Base-by-base conservation (phyloP, 441 rosid genomes). In the Adansonia grandidieri region DNA sequence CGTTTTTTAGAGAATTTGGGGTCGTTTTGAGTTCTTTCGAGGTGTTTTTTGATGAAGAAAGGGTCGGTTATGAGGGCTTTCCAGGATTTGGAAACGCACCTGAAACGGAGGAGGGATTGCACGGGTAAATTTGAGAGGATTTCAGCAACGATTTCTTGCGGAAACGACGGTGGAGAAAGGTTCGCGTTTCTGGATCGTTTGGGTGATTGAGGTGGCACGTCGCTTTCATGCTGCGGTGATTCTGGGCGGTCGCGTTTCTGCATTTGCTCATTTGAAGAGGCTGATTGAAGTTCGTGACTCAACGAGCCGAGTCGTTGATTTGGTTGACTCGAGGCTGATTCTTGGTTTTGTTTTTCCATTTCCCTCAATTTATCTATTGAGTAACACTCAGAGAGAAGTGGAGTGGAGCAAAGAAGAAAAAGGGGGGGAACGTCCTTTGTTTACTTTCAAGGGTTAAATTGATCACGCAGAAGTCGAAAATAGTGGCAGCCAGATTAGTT, bases 91-190 rank as follows among this genome's bases (percentile, higher is more conserved):
- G 42, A 80, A 57, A 80, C 77, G 40, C 81, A 57, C 57, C 77
- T 74, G 68, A 45, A 58, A 57, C 77, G 57, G 22, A 74, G 68
- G 13, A 74, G 77, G 9, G 81, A 53, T 70, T 74, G 57, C 5
- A 71, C 83, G 0, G 83, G 85, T 22, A 83, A 48, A 4, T 62
- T 58, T 10, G 71, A 73, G 42, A 82, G 56, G 10, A 80, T 77
- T 42, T 82, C 77, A 7, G 11, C 24, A 11, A 77, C 44, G 37
- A 83, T 47, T n/a, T 80, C 83, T 17, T n/a, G 24, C 5, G 79
- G 83, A 5, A 83, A 13, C 50, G 40, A 37, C 13, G 50, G 54
- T 20, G 44, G 44, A 28, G 60, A 10, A 0, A 17, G 61, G 22
- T 15, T 15, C 44, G 4, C 42, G 44, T 20, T 60, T 44, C 17